These are phyloP conservation scores for Aurifilum marmelostoma DNA, from an alignment of 2,329 filamentous ascomycete species.

Conservation along the genomic window DNA sequence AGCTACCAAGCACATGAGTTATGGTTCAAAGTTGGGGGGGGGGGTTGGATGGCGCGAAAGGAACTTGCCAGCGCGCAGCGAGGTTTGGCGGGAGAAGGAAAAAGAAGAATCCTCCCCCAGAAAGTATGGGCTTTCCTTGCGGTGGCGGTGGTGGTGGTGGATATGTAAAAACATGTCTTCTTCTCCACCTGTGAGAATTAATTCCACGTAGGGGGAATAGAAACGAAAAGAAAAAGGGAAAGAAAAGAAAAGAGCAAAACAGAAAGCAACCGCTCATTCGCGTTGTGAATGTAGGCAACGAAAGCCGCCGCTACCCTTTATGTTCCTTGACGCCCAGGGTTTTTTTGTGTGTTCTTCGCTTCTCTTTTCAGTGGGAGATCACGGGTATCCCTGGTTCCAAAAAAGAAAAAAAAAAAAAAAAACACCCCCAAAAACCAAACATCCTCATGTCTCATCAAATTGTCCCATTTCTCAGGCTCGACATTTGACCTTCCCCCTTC, in stretches of 20 bases:
- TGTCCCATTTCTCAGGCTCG: background rate
- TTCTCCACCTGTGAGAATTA: conserved; percentile 16
- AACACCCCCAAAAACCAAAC: too few relatives aligned
- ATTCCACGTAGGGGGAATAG: background rate
- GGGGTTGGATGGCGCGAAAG: background rate
- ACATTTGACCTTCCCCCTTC: background rate
- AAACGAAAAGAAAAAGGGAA: background rate
- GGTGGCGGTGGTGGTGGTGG: too few relatives aligned
- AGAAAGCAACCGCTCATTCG: conserved; percentile 1
- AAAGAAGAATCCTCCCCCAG: background rate
- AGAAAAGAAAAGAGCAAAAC: background rate
- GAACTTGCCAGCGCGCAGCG: background rate
- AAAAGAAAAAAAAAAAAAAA: background rate
- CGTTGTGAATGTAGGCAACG: conserved; percentile 7
- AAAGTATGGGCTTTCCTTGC: conserved; percentile 9
- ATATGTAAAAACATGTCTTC: background rate
- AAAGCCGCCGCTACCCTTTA: background rate
- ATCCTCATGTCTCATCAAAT: conserved; percentile 5
- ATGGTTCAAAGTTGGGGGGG: background rate
- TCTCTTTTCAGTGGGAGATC: background rate
- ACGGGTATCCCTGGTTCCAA: background rate
- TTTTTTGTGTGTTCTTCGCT: too few relatives aligned
- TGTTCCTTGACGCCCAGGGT: background rate
- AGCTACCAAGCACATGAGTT: background rate
- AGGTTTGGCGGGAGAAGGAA: background rate